Conservation (phyloP, 345 rosid species). For the Citrus sinensis region DNA sequence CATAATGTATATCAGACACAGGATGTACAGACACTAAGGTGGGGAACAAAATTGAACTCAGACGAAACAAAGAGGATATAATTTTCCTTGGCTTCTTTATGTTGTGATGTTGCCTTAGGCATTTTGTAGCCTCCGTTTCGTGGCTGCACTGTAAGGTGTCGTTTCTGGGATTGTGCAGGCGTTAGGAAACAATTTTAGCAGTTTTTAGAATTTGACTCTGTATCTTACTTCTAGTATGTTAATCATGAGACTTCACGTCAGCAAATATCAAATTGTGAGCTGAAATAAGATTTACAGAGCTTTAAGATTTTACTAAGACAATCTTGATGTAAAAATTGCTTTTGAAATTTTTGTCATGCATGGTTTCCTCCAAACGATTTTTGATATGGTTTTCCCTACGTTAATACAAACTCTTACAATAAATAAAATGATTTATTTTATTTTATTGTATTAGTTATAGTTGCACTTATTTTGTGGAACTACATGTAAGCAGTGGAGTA, state of each 20-base stretch:
- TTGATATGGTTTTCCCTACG: too few relatives aligned
- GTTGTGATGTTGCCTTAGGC: not conserved
- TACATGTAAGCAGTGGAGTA: too few relatives aligned
- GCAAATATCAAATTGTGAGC: not conserved
- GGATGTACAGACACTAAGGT: too few relatives aligned
- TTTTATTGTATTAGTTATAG: too few relatives aligned
- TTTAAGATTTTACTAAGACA: not conserved
- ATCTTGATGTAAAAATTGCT: not conserved
- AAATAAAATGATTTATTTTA: too few relatives aligned
- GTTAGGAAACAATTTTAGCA: not conserved
- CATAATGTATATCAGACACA: too few relatives aligned
- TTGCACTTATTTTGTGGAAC: too few relatives aligned
- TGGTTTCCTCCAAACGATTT: too few relatives aligned
- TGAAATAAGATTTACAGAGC: not conserved
- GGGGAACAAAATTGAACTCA: not conserved
- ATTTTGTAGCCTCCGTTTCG: not conserved
- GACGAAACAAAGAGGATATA: not conserved
- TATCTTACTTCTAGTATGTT: not conserved
- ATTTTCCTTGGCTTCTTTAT: not conserved
- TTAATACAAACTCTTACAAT: too few relatives aligned
- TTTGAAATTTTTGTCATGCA: too few relatives aligned
- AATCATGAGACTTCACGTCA: not conserved
- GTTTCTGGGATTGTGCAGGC: not conserved
- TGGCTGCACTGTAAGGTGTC: not conserved
- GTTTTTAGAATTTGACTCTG: too few relatives aligned